phyloP scores from a whole-genome alignment of 2,329 filamentous ascomycete species.

The Gaeumannomyces tritici region DNA sequence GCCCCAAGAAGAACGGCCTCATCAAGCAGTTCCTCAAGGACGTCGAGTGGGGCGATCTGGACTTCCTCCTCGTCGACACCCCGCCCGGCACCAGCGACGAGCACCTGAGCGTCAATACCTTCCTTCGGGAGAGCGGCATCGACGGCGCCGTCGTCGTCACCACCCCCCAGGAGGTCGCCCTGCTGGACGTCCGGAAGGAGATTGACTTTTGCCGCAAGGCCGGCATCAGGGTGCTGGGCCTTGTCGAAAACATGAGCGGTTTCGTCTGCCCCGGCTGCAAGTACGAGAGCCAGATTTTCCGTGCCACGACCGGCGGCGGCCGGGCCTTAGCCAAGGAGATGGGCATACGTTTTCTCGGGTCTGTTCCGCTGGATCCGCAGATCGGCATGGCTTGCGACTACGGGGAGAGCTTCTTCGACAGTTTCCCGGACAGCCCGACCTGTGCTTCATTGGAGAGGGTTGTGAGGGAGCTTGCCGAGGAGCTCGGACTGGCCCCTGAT shows the following conservation, averaged over 20 bases:
- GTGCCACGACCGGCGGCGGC: constrained; percentile 82
- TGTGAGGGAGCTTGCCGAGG: constrained; percentile 59
- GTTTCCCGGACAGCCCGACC: constrained; percentile 86
- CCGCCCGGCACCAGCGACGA: constrained; percentile 94
- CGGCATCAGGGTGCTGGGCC: constrained; percentile 74
- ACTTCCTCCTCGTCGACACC: constrained; percentile 89
- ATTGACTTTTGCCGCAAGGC: constrained; percentile 97
- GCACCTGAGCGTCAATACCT: constrained; percentile 86
- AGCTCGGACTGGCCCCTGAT: constrained; percentile 54
- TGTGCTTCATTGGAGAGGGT: constrained; percentile 74
- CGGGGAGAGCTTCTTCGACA: constrained; percentile 94
- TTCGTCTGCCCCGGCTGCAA: constrained; percentile 94
- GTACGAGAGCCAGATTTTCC: constrained; percentile 76
- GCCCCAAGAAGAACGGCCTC: constrained; percentile 95
- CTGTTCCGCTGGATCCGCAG: constrained; percentile 83
- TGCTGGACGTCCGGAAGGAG: constrained; percentile 92
- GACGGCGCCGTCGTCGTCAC: constrained; percentile 90
- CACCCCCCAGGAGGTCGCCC: constrained; percentile 86
- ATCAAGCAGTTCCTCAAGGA: constrained; percentile 98
- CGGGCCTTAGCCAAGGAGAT: constrained; percentile 73
- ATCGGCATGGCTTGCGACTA: constrained; percentile 97
- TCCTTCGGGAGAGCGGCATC: constrained; percentile 82
- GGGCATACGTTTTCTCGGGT: constrained; percentile 77
- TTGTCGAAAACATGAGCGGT: constrained; percentile 97
- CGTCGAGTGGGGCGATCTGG: constrained; percentile 92